Evolutionary conservation across 1,284 basidiomycete species (phyloP).

Genomic region (Omphalotus olearius): DNA sequence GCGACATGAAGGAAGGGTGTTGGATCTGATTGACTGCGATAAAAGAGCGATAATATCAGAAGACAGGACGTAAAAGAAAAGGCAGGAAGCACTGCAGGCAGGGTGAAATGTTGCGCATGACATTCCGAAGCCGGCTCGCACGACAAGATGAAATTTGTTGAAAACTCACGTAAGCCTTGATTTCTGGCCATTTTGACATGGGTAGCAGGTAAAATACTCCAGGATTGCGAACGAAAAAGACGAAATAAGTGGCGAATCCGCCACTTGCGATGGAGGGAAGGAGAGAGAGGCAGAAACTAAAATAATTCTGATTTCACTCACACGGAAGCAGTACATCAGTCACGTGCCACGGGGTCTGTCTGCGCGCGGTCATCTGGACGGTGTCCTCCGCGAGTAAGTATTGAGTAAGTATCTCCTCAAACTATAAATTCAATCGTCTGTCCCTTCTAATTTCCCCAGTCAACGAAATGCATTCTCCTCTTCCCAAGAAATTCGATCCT

Average conservation of each 20-base stretch:
- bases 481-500: constrained; percentile 20
- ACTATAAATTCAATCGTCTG: constrained; percentile 6
- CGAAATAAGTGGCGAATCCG: too few relatives aligned
- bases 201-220: constrained; percentile 40
- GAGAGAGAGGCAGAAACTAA: too few relatives aligned
- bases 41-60: constrained; percentile 12
- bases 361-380: background rate
- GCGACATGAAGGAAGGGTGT: constrained; percentile 58
- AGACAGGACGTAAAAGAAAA: constrained; percentile 15
- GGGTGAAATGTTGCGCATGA: constrained; percentile 9
- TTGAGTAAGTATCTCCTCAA: background rate
- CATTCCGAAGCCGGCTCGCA: constrained; percentile 25
- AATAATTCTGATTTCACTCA: too few relatives aligned
- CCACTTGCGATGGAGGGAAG: too few relatives aligned
- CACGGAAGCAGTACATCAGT: background rate
- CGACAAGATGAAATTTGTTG: constrained; percentile 23
- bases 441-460: background rate
- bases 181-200: constrained; percentile 43
- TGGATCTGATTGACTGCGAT: constrained; percentile 50
- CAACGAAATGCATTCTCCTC: constrained; percentile 12
- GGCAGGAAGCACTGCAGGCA: constrained; percentile 5
- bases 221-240: constrained; percentile 30
- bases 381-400: too few relatives aligned
- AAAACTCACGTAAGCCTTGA: constrained; percentile 41
- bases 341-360: background rate